Evolutionary conservation across 805 yeast species (phyloP).

Genomic region (Kockiozyma suomiensis): DNA sequence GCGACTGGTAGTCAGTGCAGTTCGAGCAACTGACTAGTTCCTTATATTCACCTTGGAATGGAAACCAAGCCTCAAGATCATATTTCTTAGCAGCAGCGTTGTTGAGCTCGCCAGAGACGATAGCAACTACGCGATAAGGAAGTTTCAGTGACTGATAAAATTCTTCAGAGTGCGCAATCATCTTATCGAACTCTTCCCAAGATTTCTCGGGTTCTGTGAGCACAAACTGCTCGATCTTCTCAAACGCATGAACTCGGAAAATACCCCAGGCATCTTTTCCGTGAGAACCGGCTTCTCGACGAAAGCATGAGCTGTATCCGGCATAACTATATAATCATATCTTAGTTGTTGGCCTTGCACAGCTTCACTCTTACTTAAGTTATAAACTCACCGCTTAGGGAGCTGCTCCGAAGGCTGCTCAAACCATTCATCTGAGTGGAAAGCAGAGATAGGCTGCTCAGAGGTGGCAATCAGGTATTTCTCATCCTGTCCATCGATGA

Average conservation of each 20-base stretch:
- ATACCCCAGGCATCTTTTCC: conserved; percentile 99
- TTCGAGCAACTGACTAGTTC: conserved; percentile 98
- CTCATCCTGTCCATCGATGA: conserved; percentile 95
- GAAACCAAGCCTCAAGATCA: conserved; percentile 99
- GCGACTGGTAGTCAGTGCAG: conserved; percentile 98
- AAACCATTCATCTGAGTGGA: conserved; percentile 97
- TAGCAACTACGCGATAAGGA: conserved; percentile 97
- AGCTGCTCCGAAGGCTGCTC: conserved; percentile 96
- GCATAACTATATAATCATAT: conserved; percentile 56
- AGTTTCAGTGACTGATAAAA: conserved; percentile 88
- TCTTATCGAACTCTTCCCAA: conserved; percentile 95
- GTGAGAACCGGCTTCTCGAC: conserved; percentile 99
- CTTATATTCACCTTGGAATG: conserved; percentile 97
- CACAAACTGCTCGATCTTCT: conserved; percentile 95
- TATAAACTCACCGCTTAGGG: conserved; percentile 64
- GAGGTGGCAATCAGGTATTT: conserved; percentile 97
- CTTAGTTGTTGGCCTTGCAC: not conserved
- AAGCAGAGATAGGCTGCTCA: conserved; percentile 98
- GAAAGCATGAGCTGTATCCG: conserved; percentile 97
- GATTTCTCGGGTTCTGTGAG: conserved; percentile 97
- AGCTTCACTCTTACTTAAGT: not conserved
- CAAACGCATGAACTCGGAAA: conserved; percentile 97
- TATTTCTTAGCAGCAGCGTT: conserved; percentile 99
- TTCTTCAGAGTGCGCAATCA: conserved; percentile 89
- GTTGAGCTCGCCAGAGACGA: conserved; percentile 97